phyloP scores from a whole-genome alignment of 192 early-diverging fungal species.

The Podila horticola region DNA sequence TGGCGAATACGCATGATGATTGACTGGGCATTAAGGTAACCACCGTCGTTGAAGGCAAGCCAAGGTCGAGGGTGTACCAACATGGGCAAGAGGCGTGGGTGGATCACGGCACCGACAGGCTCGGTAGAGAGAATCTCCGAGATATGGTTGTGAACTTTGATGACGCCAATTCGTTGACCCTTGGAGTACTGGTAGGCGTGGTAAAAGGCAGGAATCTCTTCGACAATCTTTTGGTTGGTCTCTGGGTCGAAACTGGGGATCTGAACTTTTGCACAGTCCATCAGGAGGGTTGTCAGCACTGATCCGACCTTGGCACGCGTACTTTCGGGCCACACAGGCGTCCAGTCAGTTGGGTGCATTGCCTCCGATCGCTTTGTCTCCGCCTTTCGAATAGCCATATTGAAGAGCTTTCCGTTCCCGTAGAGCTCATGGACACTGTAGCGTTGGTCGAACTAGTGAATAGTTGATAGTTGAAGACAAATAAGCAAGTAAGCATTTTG shows the following conservation, averaged over 20 bases:
- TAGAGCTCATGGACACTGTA: constrained; percentile 74
- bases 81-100: constrained; percentile 92
- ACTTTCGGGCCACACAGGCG: constrained; percentile 72
- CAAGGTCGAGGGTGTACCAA: constrained; percentile 91
- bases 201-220: constrained; percentile 82
- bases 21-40: constrained; percentile 80
- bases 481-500: not conserved
- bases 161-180: constrained; percentile 78
- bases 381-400: constrained; percentile 79
- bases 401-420: constrained; percentile 81
- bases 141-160: constrained; percentile 74
- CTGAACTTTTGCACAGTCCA: constrained; percentile 78
- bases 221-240: constrained; percentile 61
- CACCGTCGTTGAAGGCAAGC: constrained; percentile 86
- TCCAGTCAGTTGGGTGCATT: constrained; percentile 65
- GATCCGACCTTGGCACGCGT: constrained; percentile 69
- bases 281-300: constrained; percentile 66
- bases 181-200: constrained; percentile 71
- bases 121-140: constrained; percentile 73
- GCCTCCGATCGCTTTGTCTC: constrained; percentile 67
- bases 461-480: not conserved
- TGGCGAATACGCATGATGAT: constrained; percentile 82
- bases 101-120: constrained; percentile 65
- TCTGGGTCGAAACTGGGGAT: constrained; percentile 67
- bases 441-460: constrained; percentile 46